phyloP scores from a whole-genome alignment of 2,329 filamentous ascomycete genomes.

The Aspergillus sp. region DNA sequence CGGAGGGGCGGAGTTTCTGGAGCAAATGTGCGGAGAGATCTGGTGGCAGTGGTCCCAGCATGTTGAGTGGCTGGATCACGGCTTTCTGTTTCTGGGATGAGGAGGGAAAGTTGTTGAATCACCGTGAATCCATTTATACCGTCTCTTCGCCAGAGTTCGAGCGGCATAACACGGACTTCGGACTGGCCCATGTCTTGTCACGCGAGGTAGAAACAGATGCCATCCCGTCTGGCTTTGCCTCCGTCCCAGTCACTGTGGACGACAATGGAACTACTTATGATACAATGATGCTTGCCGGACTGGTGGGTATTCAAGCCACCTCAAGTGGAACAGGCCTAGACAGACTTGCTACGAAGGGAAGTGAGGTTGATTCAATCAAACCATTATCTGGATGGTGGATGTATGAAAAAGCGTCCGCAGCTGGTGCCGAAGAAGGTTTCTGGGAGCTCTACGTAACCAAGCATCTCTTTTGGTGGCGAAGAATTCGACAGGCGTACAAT shows the following conservation, averaged over 20 bases:
- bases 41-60: slow-evolving; percentile 29
- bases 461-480: too few species aligned
- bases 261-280: slow-evolving; percentile 22
- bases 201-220: slow-evolving; percentile 22
- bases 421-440: too few species aligned
- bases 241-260: slow-evolving; percentile 32
- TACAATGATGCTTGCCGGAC: neutral
- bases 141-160: neutral
- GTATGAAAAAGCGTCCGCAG: too few species aligned
- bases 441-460: too few species aligned
- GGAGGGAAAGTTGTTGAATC: slow-evolving; percentile 27
- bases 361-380: neutral
- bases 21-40: slow-evolving; percentile 20
- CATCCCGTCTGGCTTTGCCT: slow-evolving; percentile 25
- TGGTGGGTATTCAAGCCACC: neutral
- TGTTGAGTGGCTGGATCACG: slow-evolving; percentile 50
- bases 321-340: too few species aligned
- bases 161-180: neutral
- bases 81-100: slow-evolving; percentile 48
- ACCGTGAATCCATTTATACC: neutral
- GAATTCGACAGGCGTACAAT: too few species aligned
- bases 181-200: slow-evolving; percentile 18
- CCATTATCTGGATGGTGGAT: neutral
- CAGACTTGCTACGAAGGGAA: too few species aligned
- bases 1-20: slow-evolving; percentile 12